Evolutionary conservation across 148 eudicot species (phyloP).

Genomic region (Cornus controversa): DNA sequence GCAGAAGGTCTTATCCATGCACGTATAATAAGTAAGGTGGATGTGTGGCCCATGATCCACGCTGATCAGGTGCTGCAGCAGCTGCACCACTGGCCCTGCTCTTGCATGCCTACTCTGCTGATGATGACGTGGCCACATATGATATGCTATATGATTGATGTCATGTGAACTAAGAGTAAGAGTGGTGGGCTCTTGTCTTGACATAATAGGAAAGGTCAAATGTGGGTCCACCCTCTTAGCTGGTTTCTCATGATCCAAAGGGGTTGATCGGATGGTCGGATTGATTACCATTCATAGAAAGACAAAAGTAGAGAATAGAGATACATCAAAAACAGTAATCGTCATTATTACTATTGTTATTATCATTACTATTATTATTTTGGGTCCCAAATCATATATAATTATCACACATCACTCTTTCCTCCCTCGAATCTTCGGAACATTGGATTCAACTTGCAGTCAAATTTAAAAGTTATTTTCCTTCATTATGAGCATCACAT

Average conservation of each 20-base stretch:
- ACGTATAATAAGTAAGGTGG: conserved; percentile 5
- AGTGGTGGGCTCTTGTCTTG: background rate
- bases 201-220: background rate
- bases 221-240: background rate
- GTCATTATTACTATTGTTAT: too few relatives aligned
- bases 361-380: too few relatives aligned
- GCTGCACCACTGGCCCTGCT: conserved; percentile 18
- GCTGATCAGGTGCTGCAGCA: conserved; percentile 51
- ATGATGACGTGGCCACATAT: background rate
- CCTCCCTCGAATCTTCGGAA: background rate
- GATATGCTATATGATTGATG: background rate
- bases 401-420: background rate
- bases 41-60: conserved; percentile 43
- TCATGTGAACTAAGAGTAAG: background rate
- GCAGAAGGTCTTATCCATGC: conserved; percentile 45
- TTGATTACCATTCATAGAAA: background rate
- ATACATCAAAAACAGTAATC: background rate
- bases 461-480: too few relatives aligned
- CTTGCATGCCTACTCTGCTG: background rate
- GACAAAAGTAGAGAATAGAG: background rate
- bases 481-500: too few relatives aligned
- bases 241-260: background rate
- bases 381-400: background rate
- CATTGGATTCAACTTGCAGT: background rate
- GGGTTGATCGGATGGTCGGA: too few relatives aligned